A percentile compares a stretch with the other conserved stretches of the same genome.
Conservation (phyloP, 1,284 basidiomycete species). For the Ustilago nuda region DNA sequence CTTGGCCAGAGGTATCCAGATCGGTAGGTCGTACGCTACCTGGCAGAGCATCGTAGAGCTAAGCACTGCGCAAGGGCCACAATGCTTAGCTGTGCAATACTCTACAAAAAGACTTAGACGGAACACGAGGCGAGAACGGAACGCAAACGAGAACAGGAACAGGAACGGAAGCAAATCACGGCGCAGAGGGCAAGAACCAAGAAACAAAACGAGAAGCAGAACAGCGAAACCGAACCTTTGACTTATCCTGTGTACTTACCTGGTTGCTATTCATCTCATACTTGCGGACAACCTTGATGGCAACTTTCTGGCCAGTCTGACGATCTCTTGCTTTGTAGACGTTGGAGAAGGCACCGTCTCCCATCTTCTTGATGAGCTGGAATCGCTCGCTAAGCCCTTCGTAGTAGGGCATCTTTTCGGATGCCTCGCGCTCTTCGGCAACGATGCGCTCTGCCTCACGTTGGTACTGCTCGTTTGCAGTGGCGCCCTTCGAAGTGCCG, state of each 20-base stretch:
- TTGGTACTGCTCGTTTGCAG: slow-evolving; percentile 53
- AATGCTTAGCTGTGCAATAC: slow-evolving; percentile 26
- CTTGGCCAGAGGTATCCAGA: slow-evolving; percentile 50
- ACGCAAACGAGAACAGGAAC: slow-evolving; percentile 42
- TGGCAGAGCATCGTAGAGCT: slow-evolving; percentile 2
- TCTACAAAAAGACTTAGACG: neutral
- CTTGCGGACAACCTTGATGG: slow-evolving; percentile 97
- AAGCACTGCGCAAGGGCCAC: neutral
- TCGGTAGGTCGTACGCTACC: slow-evolving; percentile 30
- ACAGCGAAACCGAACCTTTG: slow-evolving; percentile 23
- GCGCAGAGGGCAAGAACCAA: slow-evolving; percentile 13
- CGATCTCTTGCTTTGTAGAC: slow-evolving; percentile 93
- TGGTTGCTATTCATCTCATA: slow-evolving; percentile 93
- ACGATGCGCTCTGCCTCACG: slow-evolving; percentile 59
- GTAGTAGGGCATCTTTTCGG: slow-evolving; percentile 64
- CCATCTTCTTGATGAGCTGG: slow-evolving; percentile 63
- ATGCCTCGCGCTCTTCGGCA: slow-evolving; percentile 57
- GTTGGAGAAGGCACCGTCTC: slow-evolving; percentile 90
- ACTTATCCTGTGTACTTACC: slow-evolving; percentile 75
- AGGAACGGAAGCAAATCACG: slow-evolving; percentile 18
- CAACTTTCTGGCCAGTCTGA: slow-evolving; percentile 82
- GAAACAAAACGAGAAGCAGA: slow-evolving; percentile 37
- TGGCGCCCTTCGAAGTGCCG: slow-evolving; percentile 22
- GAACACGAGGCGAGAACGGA: slow-evolving; percentile 37
- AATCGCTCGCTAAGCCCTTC: slow-evolving; percentile 62